phyloP scores from a whole-genome alignment of 2,329 filamentous ascomycete genomes.

The Xenoacremonium recifei region DNA sequence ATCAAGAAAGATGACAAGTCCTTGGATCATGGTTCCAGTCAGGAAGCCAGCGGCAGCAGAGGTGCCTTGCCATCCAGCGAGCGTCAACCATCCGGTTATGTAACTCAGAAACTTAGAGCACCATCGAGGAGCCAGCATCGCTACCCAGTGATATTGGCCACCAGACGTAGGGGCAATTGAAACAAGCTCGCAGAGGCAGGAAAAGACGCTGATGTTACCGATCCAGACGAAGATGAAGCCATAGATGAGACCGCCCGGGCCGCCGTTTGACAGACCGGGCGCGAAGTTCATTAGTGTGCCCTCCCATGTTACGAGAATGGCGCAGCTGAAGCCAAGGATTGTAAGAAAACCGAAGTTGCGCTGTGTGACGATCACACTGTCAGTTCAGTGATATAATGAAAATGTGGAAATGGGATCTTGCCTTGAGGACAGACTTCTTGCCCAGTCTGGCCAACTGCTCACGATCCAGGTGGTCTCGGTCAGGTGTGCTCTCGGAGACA shows the following conservation, averaged over 20 bases:
- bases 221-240: slow-evolving; percentile 52
- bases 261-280: slow-evolving; percentile 22
- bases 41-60: slow-evolving; percentile 21
- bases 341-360: slow-evolving; percentile 24
- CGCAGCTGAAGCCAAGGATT: slow-evolving; percentile 25
- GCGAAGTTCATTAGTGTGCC: slow-evolving; percentile 26
- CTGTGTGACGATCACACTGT: slow-evolving; percentile 2
- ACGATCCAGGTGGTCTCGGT: slow-evolving; percentile 20
- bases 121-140: slow-evolving; percentile 19
- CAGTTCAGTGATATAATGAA: not conserved
- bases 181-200: slow-evolving; percentile 21
- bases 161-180: slow-evolving; percentile 22
- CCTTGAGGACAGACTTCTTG: slow-evolving; percentile 22
- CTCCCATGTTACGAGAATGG: slow-evolving; percentile 27
- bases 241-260: slow-evolving; percentile 42
- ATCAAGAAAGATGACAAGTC: slow-evolving; percentile 17
- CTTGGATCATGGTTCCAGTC: slow-evolving; percentile 26
- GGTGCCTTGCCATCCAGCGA: slow-evolving; percentile 26
- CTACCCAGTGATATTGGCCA: slow-evolving; percentile 24
- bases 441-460: slow-evolving; percentile 20
- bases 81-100: slow-evolving; percentile 23
- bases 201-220: slow-evolving; percentile 34
- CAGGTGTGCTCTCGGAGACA: slow-evolving; percentile 3
- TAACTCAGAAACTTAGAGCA: slow-evolving; percentile 31
- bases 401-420: not conserved